Conservation (phyloP, 345 rosid species). For the Psidium guajava region DNA sequence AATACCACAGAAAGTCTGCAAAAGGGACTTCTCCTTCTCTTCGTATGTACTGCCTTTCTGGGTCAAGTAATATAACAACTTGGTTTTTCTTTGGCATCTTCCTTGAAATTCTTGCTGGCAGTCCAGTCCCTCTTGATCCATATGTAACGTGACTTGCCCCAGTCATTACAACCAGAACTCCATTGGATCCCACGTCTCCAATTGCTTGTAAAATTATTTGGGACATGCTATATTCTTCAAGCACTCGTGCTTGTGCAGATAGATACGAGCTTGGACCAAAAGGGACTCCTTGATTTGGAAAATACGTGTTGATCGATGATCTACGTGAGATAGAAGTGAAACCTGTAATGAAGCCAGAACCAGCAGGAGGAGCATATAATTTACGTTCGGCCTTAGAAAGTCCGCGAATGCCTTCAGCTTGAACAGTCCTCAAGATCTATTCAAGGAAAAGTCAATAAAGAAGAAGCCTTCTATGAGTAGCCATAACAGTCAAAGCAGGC, state of each 20-base stretch:
- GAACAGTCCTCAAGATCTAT: slow-evolving; percentile 77
- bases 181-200: slow-evolving; percentile 47
- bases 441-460: slow-evolving; percentile 3
- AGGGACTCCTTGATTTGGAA: slow-evolving; percentile 41
- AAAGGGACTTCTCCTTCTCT: slow-evolving; percentile 87
- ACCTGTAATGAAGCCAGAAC: slow-evolving; percentile 87
- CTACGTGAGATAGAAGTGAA: slow-evolving; percentile 58
- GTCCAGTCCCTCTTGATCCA: slow-evolving; percentile 79
- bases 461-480: not conserved
- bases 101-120: slow-evolving; percentile 78
- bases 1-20: slow-evolving; percentile 90
- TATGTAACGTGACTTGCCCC: slow-evolving; percentile 73
- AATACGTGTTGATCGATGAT: slow-evolving; percentile 37
- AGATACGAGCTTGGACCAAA: slow-evolving; percentile 85
- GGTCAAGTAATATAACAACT: slow-evolving; percentile 74
- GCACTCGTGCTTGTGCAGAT: slow-evolving; percentile 79
- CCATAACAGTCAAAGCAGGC: not conserved
- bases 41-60: slow-evolving; percentile 73
- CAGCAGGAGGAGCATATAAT: slow-evolving; percentile 73
- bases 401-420: slow-evolving; percentile 84
- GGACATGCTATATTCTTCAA: slow-evolving; percentile 83
- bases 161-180: slow-evolving; percentile 66
- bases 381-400: slow-evolving; percentile 69
- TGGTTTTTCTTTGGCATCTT: slow-evolving; percentile 81
- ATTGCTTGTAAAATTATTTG: slow-evolving; percentile 52